Percentiles rank a stretch among this genome's conserved stretches.
Conservation (phyloP, 805 yeast genomes). For the Sugiyamaella floridensis region DNA sequence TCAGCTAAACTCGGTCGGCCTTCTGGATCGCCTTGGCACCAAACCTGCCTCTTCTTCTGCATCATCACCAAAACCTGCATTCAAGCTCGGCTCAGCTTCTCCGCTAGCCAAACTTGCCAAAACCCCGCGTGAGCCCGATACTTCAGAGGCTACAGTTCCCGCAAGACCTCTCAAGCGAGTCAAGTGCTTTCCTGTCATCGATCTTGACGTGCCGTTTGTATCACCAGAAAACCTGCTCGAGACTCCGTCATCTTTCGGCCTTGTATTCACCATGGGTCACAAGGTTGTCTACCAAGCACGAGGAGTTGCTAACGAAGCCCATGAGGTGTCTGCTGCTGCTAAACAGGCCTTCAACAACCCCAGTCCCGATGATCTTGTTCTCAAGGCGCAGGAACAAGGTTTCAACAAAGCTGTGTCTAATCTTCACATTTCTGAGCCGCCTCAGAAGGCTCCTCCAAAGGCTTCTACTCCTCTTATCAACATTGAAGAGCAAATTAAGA, state of each 20-base stretch:
- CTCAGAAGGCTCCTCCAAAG: not conserved
- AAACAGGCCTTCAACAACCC: conserved; percentile 54
- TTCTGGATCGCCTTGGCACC: not conserved
- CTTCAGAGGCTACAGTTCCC: conserved; percentile 37
- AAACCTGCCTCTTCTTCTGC: not conserved
- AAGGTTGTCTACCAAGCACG: not conserved
- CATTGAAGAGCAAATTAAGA: conserved; percentile 8
- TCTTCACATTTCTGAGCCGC: not conserved
- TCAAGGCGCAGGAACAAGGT: conserved; percentile 45
- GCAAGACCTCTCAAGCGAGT: conserved; percentile 2
- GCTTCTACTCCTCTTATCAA: conserved; percentile 1
- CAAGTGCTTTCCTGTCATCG: conserved; percentile 13
- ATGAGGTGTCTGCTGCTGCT: conserved; percentile 29
- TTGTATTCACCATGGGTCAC: conserved; percentile 7
- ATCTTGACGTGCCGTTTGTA: conserved; percentile 7
- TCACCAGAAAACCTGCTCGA: not conserved
- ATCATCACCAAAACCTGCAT: not conserved
- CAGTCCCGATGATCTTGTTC: conserved; percentile 75
- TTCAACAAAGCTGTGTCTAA: conserved; percentile 9
- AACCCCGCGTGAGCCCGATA: conserved; percentile 14
- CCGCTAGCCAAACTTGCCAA: not conserved
- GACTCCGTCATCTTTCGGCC: conserved; percentile 14
- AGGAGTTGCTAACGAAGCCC: conserved; percentile 35
- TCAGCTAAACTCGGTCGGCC: not conserved
- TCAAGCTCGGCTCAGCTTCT: not conserved